Evolutionary conservation across 2,329 filamentous ascomycete species (phyloP), one percentile per base, ranked within the genome.

Genomic region (Hymenotorrendiella dingleyae): DNA sequence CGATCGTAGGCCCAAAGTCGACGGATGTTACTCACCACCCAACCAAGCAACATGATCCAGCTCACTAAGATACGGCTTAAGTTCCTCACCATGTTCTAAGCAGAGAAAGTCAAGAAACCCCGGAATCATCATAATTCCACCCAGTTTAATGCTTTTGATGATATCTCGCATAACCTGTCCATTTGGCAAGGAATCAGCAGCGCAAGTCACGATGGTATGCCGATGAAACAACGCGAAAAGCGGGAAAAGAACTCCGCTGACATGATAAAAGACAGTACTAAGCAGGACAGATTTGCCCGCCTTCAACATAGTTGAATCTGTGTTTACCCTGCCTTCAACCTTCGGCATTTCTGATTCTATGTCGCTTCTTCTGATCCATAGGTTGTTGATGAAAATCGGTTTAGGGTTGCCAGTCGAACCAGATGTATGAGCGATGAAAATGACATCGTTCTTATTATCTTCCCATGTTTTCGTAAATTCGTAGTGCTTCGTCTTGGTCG

Each of bases 331-430:
- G 17, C 40, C 33, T 22, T 36, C 24, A 8, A 36, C 24, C 8
- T 24, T 8, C 9, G 40, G 33, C 17, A 30, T 30, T 4, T 30
- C 20, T 8, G 12, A 16, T 17, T 46, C 43, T 5, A 9, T 30
- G 20, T 46, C 47, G 2, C 38, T 21, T 11, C 43, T 33, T 4
- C 29, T 24, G 9, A 49, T 17, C 11, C 22, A 43, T 3, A 23
- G 16, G 22, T 49, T 23, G 14, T 34, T 49, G 17, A 44, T 9
- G 5, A 9, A 40, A 9, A 70, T 63, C 0, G 65, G 66, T 37
- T 70, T 70, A 1, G 66, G 67, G 0, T 65, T 36, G 1, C 68
- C 67, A 0, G 67, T 71, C 1, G 63, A 62, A 4, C 68, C 67
- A 3, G 67, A 69, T 0, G 68, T 69, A 36, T 70, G 68, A 1